Evolutionary conservation across 1,139 yeast genomes (phyloP).

Genomic region (Pichiaceae sp.): DNA sequence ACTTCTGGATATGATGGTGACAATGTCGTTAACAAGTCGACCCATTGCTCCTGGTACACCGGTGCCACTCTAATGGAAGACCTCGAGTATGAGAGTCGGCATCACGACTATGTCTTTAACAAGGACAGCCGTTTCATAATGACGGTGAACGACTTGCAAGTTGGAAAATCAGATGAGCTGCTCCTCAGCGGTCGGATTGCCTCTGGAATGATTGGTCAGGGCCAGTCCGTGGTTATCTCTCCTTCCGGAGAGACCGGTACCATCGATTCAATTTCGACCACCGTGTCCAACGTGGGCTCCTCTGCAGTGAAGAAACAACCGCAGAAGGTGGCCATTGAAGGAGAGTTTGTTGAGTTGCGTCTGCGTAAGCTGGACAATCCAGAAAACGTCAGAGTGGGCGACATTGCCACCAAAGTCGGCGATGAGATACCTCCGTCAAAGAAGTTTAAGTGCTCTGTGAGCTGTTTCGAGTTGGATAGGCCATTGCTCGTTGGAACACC

Average conservation of each 20-base stretch:
- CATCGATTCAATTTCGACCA: slow-evolving; percentile 32
- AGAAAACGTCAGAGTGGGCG: slow-evolving; percentile 65
- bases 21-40: slow-evolving; percentile 52
- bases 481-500: slow-evolving; percentile 84
- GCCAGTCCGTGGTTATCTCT: slow-evolving; percentile 56
- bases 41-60: slow-evolving; percentile 22
- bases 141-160: slow-evolving; percentile 39
- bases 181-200: slow-evolving; percentile 64
- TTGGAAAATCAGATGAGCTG: slow-evolving; percentile 31
- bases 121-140: slow-evolving; percentile 31
- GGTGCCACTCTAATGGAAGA: slow-evolving; percentile 55
- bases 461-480: slow-evolving; percentile 55
- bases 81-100: slow-evolving; percentile 30
- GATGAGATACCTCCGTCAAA: slow-evolving; percentile 39
- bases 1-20: slow-evolving; percentile 80
- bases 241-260: slow-evolving; percentile 44
- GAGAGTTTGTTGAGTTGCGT: slow-evolving; percentile 59
- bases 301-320: slow-evolving; percentile 21
- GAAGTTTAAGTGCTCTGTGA: slow-evolving; percentile 47
- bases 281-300: slow-evolving; percentile 15
- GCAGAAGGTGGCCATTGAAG: slow-evolving; percentile 47
- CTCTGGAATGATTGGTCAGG: slow-evolving; percentile 69
- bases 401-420: slow-evolving; percentile 39
- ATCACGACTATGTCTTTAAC: slow-evolving; percentile 5
- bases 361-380: slow-evolving; percentile 35